Conservation (phyloP, 2,329 filamentous ascomycete species). For the Cercospora berteroae region DNA sequence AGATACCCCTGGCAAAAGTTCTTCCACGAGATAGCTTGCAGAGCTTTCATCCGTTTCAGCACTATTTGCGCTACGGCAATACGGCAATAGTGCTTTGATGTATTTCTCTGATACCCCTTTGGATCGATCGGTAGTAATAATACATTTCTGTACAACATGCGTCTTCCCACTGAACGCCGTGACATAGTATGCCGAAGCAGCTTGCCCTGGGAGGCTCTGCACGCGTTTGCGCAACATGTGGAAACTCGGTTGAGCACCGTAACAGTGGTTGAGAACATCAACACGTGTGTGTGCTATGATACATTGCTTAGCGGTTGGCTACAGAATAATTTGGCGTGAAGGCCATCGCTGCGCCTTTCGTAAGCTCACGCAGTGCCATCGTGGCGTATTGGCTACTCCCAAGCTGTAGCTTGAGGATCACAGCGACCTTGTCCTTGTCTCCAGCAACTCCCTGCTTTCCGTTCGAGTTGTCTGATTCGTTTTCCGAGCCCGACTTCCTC, state of each 20-base stretch:
- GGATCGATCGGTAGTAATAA: background rate
- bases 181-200: background rate
- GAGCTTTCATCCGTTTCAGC: background rate
- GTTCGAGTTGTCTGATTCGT: constrained; percentile 25
- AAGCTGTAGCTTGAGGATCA: constrained; percentile 72
- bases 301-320: constrained; percentile 12
- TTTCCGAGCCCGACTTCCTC: constrained; percentile 22
- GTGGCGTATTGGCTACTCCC: constrained; percentile 81
- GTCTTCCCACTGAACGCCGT: background rate
- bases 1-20: constrained; percentile 2
- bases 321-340: constrained; percentile 62
- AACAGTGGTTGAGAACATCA: background rate
- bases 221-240: background rate
- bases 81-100: background rate
- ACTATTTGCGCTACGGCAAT: background rate
- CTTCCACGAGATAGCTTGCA: background rate
- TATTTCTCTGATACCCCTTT: background rate
- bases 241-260: background rate
- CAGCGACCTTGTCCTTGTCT: constrained; percentile 56
- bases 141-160: background rate
- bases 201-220: background rate
- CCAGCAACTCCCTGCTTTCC: constrained; percentile 8
- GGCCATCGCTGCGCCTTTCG: constrained; percentile 62
- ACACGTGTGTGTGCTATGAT: background rate
- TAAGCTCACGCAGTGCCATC: constrained; percentile 76